Percentiles rank a stretch among this genome's conserved stretches.
Evolutionary conservation across 2,329 filamentous ascomycete species (phyloP).

Genomic region (Metarhizium guizhouense): DNA sequence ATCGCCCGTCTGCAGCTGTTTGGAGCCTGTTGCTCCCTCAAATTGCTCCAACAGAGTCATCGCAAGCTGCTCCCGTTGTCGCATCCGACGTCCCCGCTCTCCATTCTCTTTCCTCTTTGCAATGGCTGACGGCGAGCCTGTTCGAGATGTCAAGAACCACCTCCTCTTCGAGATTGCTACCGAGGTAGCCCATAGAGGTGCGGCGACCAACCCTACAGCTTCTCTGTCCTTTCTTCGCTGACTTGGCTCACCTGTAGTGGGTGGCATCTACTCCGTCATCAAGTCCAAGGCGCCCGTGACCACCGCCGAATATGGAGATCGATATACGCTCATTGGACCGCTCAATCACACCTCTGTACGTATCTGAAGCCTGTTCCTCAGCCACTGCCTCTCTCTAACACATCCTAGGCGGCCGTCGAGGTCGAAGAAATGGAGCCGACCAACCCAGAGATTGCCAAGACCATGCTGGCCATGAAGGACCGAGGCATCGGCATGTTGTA

Average conservation of each 20-base stretch:
- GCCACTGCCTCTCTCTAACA: slow-evolving; percentile 1
- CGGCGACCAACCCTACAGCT: slow-evolving; percentile 14
- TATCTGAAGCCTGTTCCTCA: slow-evolving; percentile 3
- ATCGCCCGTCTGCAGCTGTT: neutral
- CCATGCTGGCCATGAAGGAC: slow-evolving; percentile 87
- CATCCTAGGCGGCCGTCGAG: slow-evolving; percentile 77
- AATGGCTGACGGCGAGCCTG: slow-evolving; percentile 40
- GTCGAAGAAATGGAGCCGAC: slow-evolving; percentile 87
- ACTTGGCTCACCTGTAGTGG: slow-evolving; percentile 48
- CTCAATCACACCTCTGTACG: slow-evolving; percentile 83
- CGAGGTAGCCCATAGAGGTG: slow-evolving; percentile 93
- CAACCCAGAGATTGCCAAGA: slow-evolving; percentile 67
- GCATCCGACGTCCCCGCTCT: neutral
- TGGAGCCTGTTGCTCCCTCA: neutral
- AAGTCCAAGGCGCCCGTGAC: slow-evolving; percentile 98
- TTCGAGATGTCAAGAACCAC: slow-evolving; percentile 83
- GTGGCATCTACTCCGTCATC: slow-evolving; percentile 97
- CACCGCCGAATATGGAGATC: slow-evolving; percentile 95
- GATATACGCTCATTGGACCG: slow-evolving; percentile 91
- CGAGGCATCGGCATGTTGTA: slow-evolving; percentile 86
- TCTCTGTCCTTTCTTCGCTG: slow-evolving; percentile 1
- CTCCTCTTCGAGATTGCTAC: slow-evolving; percentile 94
- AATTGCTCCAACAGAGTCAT: slow-evolving; percentile 1
- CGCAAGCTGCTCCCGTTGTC: neutral
- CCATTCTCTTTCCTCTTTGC: neutral